A percentile compares a stretch with the other conserved stretches of the same genome.
phyloP scores from a whole-genome alignment of 75 land plant genomes.

The Sequoia sempervirens region DNA sequence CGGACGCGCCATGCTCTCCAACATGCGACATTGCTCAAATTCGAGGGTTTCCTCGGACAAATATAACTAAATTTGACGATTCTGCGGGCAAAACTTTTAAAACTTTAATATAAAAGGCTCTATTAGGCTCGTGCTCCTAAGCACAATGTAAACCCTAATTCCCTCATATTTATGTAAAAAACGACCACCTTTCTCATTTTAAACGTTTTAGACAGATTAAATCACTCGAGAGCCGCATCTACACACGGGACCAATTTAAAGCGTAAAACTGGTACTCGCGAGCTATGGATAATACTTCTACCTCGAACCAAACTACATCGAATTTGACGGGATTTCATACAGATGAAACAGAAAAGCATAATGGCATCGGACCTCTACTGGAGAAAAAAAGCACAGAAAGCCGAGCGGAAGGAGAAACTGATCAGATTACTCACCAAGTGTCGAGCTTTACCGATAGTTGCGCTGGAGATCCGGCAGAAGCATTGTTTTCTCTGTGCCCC shows the following conservation, averaged over 20 bases:
- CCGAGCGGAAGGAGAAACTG: not conserved
- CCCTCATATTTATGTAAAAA: not conserved
- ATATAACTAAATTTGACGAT: not conserved
- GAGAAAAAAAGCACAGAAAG: not conserved
- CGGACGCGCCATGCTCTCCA: slow-evolving; percentile 18
- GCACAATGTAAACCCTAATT: not conserved
- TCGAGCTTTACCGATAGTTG: not conserved
- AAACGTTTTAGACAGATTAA: not conserved
- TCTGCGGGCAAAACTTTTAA: not conserved
- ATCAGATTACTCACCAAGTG: not conserved
- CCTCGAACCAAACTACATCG: not conserved
- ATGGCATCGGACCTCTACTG: not conserved
- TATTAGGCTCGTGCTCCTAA: not conserved
- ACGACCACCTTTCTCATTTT: not conserved
- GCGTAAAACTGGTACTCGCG: not conserved
- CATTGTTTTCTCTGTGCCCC: slow-evolving; percentile 32
- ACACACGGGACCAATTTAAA: not conserved
- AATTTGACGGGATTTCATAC: not conserved
- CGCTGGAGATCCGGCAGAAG: not conserved
- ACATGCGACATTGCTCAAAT: not conserved
- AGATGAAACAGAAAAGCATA: not conserved
- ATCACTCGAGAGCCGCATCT: not conserved
- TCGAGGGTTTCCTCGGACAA: not conserved
- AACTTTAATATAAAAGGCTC: not conserved
- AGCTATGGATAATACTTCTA: not conserved